These are phyloP conservation scores for Candida sp. DNA, from an alignment of 1,139 yeast genomes.

Conservation along the genomic window DNA sequence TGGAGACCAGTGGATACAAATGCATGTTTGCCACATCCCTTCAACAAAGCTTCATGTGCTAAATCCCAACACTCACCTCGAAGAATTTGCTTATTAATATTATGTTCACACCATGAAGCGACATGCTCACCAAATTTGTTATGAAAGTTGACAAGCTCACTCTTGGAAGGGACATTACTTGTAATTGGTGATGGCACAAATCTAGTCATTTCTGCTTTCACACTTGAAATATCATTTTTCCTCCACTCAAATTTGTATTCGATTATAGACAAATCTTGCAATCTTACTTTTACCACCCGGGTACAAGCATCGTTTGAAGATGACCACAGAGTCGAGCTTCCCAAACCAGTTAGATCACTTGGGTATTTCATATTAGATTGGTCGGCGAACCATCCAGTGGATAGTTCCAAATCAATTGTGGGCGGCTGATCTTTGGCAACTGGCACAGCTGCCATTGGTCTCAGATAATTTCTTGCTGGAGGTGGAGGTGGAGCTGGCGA, in stretches of 20 bases:
- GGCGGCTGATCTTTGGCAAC: conserved; percentile 22
- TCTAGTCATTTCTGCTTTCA: conserved; percentile 24
- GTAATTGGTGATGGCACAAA: conserved; percentile 51
- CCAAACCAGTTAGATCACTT: conserved; percentile 28
- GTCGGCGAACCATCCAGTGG: conserved; percentile 44
- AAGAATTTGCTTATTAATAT: conserved; percentile 55
- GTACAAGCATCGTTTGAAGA: conserved; percentile 6
- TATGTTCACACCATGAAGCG: conserved; percentile 62
- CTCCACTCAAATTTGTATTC: conserved; percentile 49
- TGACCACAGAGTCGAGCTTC: conserved; percentile 5
- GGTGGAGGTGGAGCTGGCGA: conserved; percentile 11
- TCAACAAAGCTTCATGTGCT: conserved; percentile 59
- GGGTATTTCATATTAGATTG: conserved; percentile 28
- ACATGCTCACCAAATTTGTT: conserved; percentile 49
- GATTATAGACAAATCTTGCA: conserved; percentile 50
- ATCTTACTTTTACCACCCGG: conserved; percentile 31
- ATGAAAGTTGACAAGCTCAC: conserved; percentile 38
- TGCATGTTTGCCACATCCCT: conserved; percentile 63
- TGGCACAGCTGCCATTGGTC: conserved; percentile 14
- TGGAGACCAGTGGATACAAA: conserved; percentile 50
- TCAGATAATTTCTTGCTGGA: conserved; percentile 9
- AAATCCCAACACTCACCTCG: conserved; percentile 81
- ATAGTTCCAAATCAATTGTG: conserved; percentile 37
- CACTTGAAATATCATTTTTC: conserved; percentile 17
- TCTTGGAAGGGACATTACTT: conserved; percentile 27